Conservation (phyloP, 2,329 filamentous ascomycete species). For the Atkinsonella hypoxylon region DNA sequence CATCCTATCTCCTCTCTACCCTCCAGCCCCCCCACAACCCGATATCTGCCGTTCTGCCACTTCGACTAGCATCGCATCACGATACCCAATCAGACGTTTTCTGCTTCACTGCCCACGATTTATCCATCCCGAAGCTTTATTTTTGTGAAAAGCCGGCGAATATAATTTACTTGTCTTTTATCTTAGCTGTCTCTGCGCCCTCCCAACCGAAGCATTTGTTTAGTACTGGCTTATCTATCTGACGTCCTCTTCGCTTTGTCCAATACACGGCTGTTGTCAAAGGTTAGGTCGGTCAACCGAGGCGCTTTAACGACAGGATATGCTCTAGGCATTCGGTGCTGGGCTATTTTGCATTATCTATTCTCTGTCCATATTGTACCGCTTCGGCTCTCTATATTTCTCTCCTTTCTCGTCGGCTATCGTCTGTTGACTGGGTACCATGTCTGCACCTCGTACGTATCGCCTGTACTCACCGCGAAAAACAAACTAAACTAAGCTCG, state of each 20-base stretch:
- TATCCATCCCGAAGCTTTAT: neutral
- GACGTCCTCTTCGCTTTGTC: neutral
- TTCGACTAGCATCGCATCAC: neutral
- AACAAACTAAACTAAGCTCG: neutral
- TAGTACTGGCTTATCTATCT: neutral
- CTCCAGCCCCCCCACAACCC: neutral
- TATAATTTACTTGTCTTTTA: no score
- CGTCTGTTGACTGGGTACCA: slow-evolving; percentile 6
- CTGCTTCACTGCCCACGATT: neutral
- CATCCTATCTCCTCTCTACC: neutral
- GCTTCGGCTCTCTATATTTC: neutral
- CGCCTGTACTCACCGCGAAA: no score
- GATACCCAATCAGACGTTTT: slow-evolving; percentile 2
- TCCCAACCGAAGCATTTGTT: neutral
- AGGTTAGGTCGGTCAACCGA: neutral
- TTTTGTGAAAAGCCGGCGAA: no score
- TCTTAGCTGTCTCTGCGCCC: neutral
- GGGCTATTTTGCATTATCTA: neutral
- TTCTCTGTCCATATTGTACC: neutral
- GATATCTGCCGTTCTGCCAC: neutral
- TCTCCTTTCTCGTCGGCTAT: neutral
- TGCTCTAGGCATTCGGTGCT: slow-evolving; percentile 7
- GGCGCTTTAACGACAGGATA: slow-evolving; percentile 6
- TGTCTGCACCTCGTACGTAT: slow-evolving; percentile 15
- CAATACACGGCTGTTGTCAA: neutral